phyloP scores from a whole-genome alignment of 176 grass and related monocot genomes.

The Oryza meridionalis region DNA sequence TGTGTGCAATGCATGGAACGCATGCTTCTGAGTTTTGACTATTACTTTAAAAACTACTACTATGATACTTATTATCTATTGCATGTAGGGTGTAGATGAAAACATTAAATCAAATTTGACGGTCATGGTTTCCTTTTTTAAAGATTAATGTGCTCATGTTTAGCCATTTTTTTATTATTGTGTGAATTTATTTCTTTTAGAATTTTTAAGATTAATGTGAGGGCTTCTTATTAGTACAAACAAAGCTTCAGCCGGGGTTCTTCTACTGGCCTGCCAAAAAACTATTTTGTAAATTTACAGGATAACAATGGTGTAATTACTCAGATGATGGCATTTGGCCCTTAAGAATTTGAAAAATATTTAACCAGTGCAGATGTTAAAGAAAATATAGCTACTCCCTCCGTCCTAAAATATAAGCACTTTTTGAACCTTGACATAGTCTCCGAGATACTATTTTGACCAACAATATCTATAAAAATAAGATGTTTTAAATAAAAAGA shows the following conservation, averaged over 20 bases:
- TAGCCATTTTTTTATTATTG: background rate
- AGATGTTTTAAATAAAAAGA: too few relatives aligned
- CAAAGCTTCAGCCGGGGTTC: background rate
- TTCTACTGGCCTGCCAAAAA: background rate
- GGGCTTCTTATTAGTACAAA: background rate
- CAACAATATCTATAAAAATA: too few relatives aligned
- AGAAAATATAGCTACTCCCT: background rate
- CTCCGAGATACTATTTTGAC: too few relatives aligned
- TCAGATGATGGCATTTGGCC: background rate
- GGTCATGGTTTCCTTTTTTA: background rate
- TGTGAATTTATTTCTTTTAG: background rate
- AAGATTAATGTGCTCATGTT: background rate
- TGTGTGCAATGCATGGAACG: background rate
- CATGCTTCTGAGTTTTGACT: background rate
- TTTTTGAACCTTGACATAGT: too few relatives aligned
- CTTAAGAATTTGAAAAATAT: conserved; percentile 21
- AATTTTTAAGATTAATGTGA: background rate
- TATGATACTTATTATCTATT: background rate
- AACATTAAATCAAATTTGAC: background rate
- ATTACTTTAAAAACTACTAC: background rate
- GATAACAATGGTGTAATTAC: background rate
- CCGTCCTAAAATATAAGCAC: too few relatives aligned
- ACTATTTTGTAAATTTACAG: background rate
- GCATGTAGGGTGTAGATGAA: background rate
- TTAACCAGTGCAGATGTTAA: background rate